Percentiles rank a stretch among this genome's conserved stretches.
Evolutionary conservation across 805 yeast genomes (phyloP).

Genomic region (Zygosaccharomyces gambellarensis): DNA sequence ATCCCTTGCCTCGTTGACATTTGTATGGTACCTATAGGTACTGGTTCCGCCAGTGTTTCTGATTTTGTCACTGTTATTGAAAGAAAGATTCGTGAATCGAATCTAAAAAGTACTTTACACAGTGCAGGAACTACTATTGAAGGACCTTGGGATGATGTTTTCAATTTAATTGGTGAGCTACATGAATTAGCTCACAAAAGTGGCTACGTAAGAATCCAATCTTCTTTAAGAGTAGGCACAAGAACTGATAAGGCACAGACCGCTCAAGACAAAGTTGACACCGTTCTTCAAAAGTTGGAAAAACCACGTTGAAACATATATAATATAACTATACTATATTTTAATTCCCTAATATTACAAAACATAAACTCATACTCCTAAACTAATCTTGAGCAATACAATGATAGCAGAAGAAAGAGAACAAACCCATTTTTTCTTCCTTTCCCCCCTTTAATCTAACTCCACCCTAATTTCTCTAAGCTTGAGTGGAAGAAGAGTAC

Average conservation of each 20-base stretch:
- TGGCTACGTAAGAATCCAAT: slow-evolving; percentile 76
- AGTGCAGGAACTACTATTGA: slow-evolving; percentile 90
- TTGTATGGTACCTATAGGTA: slow-evolving; percentile 84
- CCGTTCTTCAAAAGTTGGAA: slow-evolving; percentile 51
- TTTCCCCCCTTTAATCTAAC: background rate
- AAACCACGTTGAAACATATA: slow-evolving; percentile 7
- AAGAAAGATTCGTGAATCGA: slow-evolving; percentile 54
- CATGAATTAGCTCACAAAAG: slow-evolving; percentile 67
- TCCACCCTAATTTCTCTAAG: slow-evolving; percentile 6
- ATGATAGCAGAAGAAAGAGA: slow-evolving; percentile 7
- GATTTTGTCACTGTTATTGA: slow-evolving; percentile 74
- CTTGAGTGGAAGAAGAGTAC: slow-evolving; percentile 59
- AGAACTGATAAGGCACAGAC: slow-evolving; percentile 70
- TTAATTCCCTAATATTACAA: slow-evolving; percentile 15
- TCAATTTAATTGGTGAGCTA: slow-evolving; percentile 68
- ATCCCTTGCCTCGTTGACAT: slow-evolving; percentile 78
- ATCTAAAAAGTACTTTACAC: slow-evolving; percentile 65
- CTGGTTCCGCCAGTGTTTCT: slow-evolving; percentile 71
- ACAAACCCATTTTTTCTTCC: slow-evolving; percentile 6
- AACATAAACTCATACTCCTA: slow-evolving; percentile 6
- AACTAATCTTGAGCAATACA: background rate
- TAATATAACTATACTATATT: slow-evolving; percentile 8
- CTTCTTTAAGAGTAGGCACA: slow-evolving; percentile 84
- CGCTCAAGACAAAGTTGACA: slow-evolving; percentile 66
- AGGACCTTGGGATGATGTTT: slow-evolving; percentile 91